These are phyloP conservation scores for Coemansia asiatica DNA, from an alignment of 192 early-diverging fungal genomes.

Conservation along the genomic window DNA sequence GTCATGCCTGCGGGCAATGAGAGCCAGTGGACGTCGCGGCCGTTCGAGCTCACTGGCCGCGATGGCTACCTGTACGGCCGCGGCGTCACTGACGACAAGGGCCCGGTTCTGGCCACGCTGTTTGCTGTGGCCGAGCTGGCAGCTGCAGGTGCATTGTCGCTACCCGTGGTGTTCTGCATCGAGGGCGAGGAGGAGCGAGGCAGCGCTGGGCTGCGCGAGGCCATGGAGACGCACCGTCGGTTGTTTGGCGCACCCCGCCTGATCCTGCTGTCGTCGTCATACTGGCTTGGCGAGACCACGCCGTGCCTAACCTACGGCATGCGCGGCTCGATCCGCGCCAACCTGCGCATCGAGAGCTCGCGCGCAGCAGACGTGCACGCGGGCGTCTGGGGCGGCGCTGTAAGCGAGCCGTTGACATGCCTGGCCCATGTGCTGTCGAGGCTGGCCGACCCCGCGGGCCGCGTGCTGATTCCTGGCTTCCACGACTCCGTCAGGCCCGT, in stretches of 20 bases:
- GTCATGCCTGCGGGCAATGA: slow-evolving; percentile 71
- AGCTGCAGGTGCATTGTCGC: slow-evolving; percentile 57
- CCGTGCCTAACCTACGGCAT: slow-evolving; percentile 80
- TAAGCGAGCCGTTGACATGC: slow-evolving; percentile 68
- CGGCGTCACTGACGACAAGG: slow-evolving; percentile 82
- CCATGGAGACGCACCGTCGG: slow-evolving; percentile 51
- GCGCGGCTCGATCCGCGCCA: slow-evolving; percentile 72
- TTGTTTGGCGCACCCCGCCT: slow-evolving; percentile 36
- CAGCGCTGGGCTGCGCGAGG: slow-evolving; percentile 66
- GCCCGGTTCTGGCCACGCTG: slow-evolving; percentile 70
- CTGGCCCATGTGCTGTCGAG: slow-evolving; percentile 64
- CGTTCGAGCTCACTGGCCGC: slow-evolving; percentile 64
- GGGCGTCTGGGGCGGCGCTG: slow-evolving; percentile 74
- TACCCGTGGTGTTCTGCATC: slow-evolving; percentile 72
- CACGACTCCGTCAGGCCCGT: slow-evolving; percentile 64
- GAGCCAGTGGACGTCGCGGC: slow-evolving; percentile 63
- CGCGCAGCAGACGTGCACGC: slow-evolving; percentile 69
- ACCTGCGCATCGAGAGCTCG: slow-evolving; percentile 52
- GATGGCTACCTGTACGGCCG: slow-evolving; percentile 77
- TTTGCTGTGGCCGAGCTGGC: slow-evolving; percentile 71
- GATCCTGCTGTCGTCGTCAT: slow-evolving; percentile 64
- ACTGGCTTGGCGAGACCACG: slow-evolving; percentile 75
- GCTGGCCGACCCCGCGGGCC: slow-evolving; percentile 58
- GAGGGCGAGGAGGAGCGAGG: slow-evolving; percentile 82
- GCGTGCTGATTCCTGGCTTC: slow-evolving; percentile 67